Percentiles rank a stretch among this genome's conserved stretches.
These are phyloP conservation scores for Leccinum uliginosum DNA, from an alignment of 768 basidiomycete species.

Conservation along the genomic window DNA sequence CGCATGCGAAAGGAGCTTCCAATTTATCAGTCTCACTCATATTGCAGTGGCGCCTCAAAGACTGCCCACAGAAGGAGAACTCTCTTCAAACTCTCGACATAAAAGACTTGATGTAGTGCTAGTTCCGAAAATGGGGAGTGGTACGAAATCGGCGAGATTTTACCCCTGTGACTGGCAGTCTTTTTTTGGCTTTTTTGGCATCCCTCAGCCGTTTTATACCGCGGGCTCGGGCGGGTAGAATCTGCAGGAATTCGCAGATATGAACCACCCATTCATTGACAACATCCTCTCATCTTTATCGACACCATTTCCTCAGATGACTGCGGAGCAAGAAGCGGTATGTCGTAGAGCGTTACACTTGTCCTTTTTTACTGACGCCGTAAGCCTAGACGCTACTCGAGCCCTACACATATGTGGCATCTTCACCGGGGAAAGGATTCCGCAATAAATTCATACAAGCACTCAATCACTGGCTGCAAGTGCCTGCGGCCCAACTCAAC, in stretches of 20 bases:
- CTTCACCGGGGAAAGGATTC: conserved; percentile 89
- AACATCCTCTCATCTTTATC: conserved; percentile 32
- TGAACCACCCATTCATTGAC: conserved; percentile 36
- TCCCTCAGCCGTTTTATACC: conserved; percentile 10
- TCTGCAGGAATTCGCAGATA: not conserved
- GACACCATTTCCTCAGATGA: conserved; percentile 21
- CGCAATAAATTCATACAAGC: conserved; percentile 82
- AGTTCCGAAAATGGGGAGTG: conserved; percentile 1
- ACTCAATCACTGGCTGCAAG: conserved; percentile 90
- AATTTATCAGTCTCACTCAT: conserved; percentile 7
- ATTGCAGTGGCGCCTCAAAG: conserved; percentile 5
- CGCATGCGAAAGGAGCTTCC: not conserved
- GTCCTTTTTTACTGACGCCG: not conserved
- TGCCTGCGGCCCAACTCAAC: conserved; percentile 65
- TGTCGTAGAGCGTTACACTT: not conserved
- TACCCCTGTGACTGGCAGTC: not conserved
- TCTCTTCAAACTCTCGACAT: conserved; percentile 6
- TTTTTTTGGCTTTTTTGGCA: conserved; percentile 9
- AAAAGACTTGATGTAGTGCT: not conserved
- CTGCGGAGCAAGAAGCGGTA: conserved; percentile 23
- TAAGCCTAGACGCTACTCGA: conserved; percentile 57
- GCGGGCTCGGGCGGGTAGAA: not conserved
- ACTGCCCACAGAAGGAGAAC: not conserved
- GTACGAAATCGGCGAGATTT: not conserved
- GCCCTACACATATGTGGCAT: conserved; percentile 81